Conservation (phyloP, 2,329 filamentous ascomycete genomes). For the Monascus ruber region DNA sequence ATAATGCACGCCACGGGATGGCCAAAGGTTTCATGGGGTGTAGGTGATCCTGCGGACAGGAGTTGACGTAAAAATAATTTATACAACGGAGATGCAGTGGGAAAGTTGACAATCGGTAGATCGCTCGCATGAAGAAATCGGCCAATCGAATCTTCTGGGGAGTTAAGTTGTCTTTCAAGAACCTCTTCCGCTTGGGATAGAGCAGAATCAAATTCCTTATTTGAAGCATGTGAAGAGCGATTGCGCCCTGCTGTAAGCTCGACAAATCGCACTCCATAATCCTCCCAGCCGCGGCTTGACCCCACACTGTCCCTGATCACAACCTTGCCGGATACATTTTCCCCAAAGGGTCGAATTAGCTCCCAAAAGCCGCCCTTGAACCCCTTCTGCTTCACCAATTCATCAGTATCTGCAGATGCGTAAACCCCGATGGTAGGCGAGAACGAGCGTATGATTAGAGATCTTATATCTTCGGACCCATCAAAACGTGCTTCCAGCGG, state of each 20-base stretch:
- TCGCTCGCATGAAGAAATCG: conserved; percentile 19
- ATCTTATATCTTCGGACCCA: conserved; percentile 45
- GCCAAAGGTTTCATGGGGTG: conserved; percentile 82
- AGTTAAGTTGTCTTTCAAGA: conserved; percentile 65
- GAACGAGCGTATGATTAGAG: conserved; percentile 69
- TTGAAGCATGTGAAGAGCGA: conserved; percentile 23
- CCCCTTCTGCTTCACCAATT: conserved; percentile 70
- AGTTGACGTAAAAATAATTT: conserved; percentile 72
- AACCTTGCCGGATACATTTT: conserved; percentile 75
- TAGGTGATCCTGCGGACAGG: conserved; percentile 65
- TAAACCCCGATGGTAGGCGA: conserved; percentile 81
- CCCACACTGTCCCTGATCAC: conserved; percentile 84
- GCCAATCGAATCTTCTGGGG: conserved; percentile 50
- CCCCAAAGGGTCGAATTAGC: conserved; percentile 80
- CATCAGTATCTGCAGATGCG: conserved; percentile 76
- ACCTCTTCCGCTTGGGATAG: conserved; percentile 62
- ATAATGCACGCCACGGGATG: conserved; percentile 93
- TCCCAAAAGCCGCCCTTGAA: conserved; percentile 73
- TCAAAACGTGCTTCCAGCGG: conserved; percentile 43
- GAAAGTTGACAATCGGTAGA: conserved; percentile 12
- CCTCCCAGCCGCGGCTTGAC: conserved; percentile 69
- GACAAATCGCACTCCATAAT: conserved; percentile 81
- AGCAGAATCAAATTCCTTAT: conserved; percentile 16
- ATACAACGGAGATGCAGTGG: conserved; percentile 64
- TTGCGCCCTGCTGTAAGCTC: conserved; percentile 47